Percentiles rank a stretch among this genome's conserved stretches.
These are phyloP conservation scores for Perilla frutescens DNA, from an alignment of 257 asterid genomes.

Conservation along the genomic window DNA sequence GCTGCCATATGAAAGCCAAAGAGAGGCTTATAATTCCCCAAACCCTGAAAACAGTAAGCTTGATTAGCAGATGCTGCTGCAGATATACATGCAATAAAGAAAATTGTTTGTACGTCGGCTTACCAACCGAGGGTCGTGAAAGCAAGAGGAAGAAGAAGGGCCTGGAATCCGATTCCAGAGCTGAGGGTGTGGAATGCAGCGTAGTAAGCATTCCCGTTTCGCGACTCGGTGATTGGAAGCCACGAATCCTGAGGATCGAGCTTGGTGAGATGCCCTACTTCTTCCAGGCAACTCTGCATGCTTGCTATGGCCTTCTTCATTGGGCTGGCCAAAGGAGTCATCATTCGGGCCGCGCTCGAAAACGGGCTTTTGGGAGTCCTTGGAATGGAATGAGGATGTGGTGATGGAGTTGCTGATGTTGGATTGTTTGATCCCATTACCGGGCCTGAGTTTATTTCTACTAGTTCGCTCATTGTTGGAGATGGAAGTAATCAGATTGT, in stretches of 20 bases:
- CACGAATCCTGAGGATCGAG: constrained; percentile 82
- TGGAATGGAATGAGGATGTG: constrained; percentile 37
- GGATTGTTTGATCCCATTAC: background rate
- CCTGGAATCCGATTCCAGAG: constrained; percentile 86
- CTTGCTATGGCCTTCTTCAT: constrained; percentile 59
- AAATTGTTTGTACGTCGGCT: background rate
- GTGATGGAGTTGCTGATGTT: constrained; percentile 38
- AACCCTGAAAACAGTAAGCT: constrained; percentile 47
- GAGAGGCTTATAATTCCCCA: constrained; percentile 76
- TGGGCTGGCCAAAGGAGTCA: constrained; percentile 78
- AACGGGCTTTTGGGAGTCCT: constrained; percentile 68
- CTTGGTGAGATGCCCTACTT: constrained; percentile 72
- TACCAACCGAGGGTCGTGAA: constrained; percentile 79
- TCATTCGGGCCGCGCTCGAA: constrained; percentile 38
- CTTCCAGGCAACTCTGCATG: constrained; percentile 67
- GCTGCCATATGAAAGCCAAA: constrained; percentile 75
- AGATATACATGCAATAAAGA: background rate
- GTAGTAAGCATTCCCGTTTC: constrained; percentile 81
- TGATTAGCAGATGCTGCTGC: too few species aligned
- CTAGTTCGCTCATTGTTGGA: constrained; percentile 41
- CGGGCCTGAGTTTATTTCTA: constrained; percentile 44
- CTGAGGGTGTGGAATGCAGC: constrained; percentile 84
- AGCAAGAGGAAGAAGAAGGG: constrained; percentile 80
- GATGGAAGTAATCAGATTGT: background rate
- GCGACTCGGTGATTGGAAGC: constrained; percentile 90